A percentile compares a stretch with the other conserved stretches of the same genome.
These are phyloP conservation scores for Veloboletus limbatus DNA, from an alignment of 1,284 basidiomycete species.

Conservation along the genomic window DNA sequence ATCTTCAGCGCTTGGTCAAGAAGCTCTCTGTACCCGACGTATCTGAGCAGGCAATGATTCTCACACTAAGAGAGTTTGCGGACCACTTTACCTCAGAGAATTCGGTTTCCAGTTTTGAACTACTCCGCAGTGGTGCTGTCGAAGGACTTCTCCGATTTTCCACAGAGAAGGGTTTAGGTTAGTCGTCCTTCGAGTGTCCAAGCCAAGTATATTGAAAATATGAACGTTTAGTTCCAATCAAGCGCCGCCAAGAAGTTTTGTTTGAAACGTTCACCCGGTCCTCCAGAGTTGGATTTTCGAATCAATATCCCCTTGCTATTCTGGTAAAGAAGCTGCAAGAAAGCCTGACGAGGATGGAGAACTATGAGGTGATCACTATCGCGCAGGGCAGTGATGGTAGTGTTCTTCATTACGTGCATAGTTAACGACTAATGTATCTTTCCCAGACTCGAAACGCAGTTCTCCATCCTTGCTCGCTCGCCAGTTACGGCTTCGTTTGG, in stretches of 20 bases:
- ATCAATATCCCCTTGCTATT: conserved; percentile 68
- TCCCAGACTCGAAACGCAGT: conserved; percentile 76
- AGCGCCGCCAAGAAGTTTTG: conserved; percentile 67
- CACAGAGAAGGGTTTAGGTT: conserved; percentile 53
- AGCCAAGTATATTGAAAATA: conserved; percentile 11
- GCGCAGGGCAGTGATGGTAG: conserved; percentile 72
- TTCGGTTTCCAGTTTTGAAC: conserved; percentile 93
- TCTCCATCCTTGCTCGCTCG: conserved; percentile 85
- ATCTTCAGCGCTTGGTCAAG: conserved; percentile 64
- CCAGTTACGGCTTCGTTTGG: conserved; percentile 83
- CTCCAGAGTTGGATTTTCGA: conserved; percentile 40
- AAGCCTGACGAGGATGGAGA: conserved; percentile 88
- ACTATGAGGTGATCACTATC: conserved; percentile 90
- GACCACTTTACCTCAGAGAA: conserved; percentile 76
- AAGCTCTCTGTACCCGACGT: conserved; percentile 54
- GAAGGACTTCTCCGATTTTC: conserved; percentile 85
- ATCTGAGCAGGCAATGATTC: conserved; percentile 63
- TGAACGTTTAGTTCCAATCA: conserved; percentile 54
- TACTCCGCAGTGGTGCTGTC: conserved; percentile 90
- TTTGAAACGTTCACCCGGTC: conserved; percentile 70
- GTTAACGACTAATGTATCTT: conserved; percentile 4
- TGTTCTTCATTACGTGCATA: conserved; percentile 1
- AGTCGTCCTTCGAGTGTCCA: conserved; percentile 11
- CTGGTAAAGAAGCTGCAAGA: conserved; percentile 95
- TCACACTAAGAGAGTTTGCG: conserved; percentile 70